phyloP scores from a whole-genome alignment of 2,329 filamentous ascomycete species.

The Didymella keratinophila region DNA sequence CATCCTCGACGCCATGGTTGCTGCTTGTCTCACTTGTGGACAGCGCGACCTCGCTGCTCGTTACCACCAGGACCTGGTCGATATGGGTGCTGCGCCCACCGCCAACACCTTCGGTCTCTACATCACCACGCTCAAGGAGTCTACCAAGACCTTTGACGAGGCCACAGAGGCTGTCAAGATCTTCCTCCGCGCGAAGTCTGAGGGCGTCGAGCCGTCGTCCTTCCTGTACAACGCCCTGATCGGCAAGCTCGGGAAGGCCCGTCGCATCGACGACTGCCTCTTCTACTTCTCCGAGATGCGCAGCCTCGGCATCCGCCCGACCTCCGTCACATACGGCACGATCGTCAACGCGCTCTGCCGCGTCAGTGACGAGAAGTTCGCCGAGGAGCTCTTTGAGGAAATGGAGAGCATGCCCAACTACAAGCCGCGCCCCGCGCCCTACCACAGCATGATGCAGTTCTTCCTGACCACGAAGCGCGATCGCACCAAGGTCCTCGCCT shows the following conservation, averaged over 20 bases:
- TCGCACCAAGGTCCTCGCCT: slow-evolving; percentile 88
- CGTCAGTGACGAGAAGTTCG: slow-evolving; percentile 96
- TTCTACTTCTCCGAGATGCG: slow-evolving; percentile 99
- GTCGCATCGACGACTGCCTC: slow-evolving; percentile 96
- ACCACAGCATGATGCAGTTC: slow-evolving; percentile 99
- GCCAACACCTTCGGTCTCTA: slow-evolving; percentile 98
- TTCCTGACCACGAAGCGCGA: slow-evolving; percentile 98
- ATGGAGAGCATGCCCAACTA: slow-evolving; percentile 99
- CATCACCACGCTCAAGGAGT: slow-evolving; percentile 98
- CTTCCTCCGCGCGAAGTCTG: slow-evolving; percentile 90
- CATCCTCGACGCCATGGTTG: slow-evolving; percentile 95
- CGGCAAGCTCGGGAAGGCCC: slow-evolving; percentile 96
- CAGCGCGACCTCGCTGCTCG: slow-evolving; percentile 82
- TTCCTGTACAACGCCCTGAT: slow-evolving; percentile 99
- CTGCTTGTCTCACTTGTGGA: slow-evolving; percentile 83
- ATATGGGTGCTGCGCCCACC: slow-evolving; percentile 89
- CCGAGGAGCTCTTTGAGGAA: slow-evolving; percentile 96
- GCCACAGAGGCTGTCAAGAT: slow-evolving; percentile 97
- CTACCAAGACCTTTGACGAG: slow-evolving; percentile 96
- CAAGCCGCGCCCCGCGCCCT: slow-evolving; percentile 94
- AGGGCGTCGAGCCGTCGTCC: slow-evolving; percentile 93
- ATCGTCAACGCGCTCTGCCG: slow-evolving; percentile 97
- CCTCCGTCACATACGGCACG: slow-evolving; percentile 96
- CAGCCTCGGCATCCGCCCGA: slow-evolving; percentile 87
- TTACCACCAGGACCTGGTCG: slow-evolving; percentile 89